Evolutionary conservation across 306 rosid genomes (phyloP), one percentile per base, ranked within the genome.

Genomic region (Boehmeria nivea): DNA sequence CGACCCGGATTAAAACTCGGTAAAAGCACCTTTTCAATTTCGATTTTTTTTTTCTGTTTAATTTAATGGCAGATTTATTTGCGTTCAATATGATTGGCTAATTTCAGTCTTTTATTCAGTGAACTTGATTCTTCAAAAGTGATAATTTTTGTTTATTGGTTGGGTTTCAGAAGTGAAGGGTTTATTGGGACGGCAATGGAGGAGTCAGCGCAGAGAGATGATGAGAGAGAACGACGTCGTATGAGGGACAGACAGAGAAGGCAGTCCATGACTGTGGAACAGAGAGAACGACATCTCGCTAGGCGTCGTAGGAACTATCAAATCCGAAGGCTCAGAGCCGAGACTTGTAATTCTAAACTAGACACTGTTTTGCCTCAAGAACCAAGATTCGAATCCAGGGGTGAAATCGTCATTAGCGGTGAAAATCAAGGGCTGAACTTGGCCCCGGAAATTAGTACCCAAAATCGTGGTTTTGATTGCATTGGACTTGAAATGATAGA

Each of bases 241-340:
- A 49, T 83, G 8, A 73, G 95, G 16, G 97, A 89, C 63, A 57
- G 89, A 46, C 76, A 85, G 34, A 83, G 94, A 68, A 72, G 97
- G 63, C 91, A 79, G 44, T 73, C 95, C 1, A 89, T 85, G 97
- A 85, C 82, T 9, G 57, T 75, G 39, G 97, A 89, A 40, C 97
- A 89, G 68, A 79, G 89, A 43, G 95, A 89, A 42, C 70, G 80
- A 37, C 97, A 83, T 51, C 87, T 86, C 8, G 94, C 89, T 0
- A 67, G 97, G n/a, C 84, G 97, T 15, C 81, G 95, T n/a, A 69
- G 83, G 64, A 89, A 86, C 66, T 86, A 85, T 17, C 95, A 83
- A 33, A 78, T 89, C 3, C 43, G 95, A 55, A 75, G 89, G 66
- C 74, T 81, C n/a, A 81, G 82, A 77, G 83, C 80, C 61, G 85